These are phyloP conservation scores for Penicillium silybi DNA, from an alignment of 495 filamentous ascomycete species.

Conservation along the genomic window DNA sequence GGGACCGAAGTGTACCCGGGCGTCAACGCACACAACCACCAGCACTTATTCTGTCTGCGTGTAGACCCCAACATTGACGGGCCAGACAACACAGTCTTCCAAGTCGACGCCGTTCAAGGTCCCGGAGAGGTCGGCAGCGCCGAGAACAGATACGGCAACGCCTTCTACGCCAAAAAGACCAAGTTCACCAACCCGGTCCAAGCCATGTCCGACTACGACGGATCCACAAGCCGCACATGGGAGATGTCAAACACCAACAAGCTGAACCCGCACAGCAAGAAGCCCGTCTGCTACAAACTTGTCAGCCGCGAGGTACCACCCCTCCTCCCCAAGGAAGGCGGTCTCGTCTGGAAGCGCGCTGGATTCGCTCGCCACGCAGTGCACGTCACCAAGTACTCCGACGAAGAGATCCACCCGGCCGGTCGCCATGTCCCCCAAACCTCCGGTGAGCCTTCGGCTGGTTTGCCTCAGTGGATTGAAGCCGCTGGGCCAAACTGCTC, in stretches of 20 bases:
- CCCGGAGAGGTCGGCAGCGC: conserved; percentile 68
- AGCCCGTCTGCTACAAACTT: conserved; percentile 87
- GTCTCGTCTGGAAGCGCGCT: conserved; percentile 89
- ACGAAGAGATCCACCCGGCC: conserved; percentile 86
- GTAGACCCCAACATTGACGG: conserved; percentile 90
- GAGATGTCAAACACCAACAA: conserved; percentile 85
- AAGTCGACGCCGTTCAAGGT: conserved; percentile 16
- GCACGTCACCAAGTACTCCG: conserved; percentile 82
- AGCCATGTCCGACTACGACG: conserved; percentile 77
- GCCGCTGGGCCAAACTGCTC: conserved; percentile 59
- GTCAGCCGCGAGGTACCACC: conserved; percentile 78
- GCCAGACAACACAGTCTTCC: conserved; percentile 47
- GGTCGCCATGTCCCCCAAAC: conserved; percentile 94
- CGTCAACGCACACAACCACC: conserved; percentile 79
- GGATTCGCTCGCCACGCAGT: conserved; percentile 90
- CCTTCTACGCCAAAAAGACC: conserved; percentile 88
- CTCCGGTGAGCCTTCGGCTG: conserved; percentile 74
- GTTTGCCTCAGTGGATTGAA: conserved; percentile 78
- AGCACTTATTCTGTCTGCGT: conserved; percentile 92
- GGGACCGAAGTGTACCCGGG: conserved; percentile 92
- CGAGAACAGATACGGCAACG: conserved; percentile 90
- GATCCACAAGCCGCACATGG: conserved; percentile 77
- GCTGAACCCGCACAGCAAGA: conserved; percentile 79
- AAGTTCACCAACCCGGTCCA: conserved; percentile 71
- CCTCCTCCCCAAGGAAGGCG: conserved; percentile 77